Evolutionary conservation across 2,329 filamentous ascomycete genomes (phyloP), one percentile per base, ranked within the genome.

Genomic region (Penicillium digitatum): DNA sequence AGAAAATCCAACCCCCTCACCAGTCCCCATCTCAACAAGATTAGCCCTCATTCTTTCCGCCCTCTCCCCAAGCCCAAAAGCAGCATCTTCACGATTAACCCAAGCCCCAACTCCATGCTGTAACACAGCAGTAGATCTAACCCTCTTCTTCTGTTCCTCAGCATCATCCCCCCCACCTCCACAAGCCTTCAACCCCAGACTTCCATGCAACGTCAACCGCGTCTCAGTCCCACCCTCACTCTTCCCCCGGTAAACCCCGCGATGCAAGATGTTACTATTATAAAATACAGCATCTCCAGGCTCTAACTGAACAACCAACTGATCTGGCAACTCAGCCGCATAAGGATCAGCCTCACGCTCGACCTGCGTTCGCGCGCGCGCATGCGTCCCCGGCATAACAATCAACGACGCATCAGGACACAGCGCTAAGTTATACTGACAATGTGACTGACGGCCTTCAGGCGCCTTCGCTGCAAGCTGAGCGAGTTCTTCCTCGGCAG

Each of bases 391-490:
- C 0, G 90, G 90, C 0, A 95, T 82, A 0, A 94, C 84, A 8
- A 95, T 76, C 7, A 95, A 74, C 45, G 84, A 87, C 14, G 81
- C 78, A 69, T 95, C 91, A 34, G 87, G 83, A 69, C 85, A 91
- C 8, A 95, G 78, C 8, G 90, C 87, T 40, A 95, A 78, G 70
- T 96, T 96, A 82, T 90, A 96, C 76, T 96, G 91, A 35, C 90
- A 87, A 65, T 94, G 90, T 64, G 82, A 84, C 54, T 86, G 84
- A 0, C 67, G 65, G 12, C 70, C 70, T 1, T 66, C 61, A 0
- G 75, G 74, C n/a, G 68, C 70, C 59, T 76, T 77, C 57, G 82
- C 75, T 1, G 70, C 68, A 48, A 95, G 75, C 27, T 87, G 75
- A 42, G 73, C 74, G 39, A 83, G 66, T 72, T 95, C 91, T 66